Evolutionary conservation across 768 basidiomycete species (phyloP).

Genomic region (Phlebiopsis flavidoalba): DNA sequence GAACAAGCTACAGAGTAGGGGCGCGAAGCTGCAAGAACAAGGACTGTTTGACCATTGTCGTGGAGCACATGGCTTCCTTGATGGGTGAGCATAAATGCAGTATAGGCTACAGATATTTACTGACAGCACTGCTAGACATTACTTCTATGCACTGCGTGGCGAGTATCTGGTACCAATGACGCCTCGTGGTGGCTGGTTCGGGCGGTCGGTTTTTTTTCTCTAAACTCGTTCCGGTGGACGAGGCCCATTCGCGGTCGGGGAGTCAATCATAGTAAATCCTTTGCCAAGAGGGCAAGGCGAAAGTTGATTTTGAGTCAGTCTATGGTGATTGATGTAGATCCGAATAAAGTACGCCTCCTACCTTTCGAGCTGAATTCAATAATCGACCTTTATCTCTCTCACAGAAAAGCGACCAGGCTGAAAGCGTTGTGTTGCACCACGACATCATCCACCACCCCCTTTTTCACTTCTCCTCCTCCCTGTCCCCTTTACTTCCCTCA

Average conservation of each 20-base stretch:
- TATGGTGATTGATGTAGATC: slow-evolving; percentile 88
- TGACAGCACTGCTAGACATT: slow-evolving; percentile 51
- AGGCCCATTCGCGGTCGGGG: slow-evolving; percentile 12
- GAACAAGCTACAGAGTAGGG: slow-evolving; percentile 80
- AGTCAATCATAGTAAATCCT: slow-evolving; percentile 13
- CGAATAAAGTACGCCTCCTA: slow-evolving; percentile 47
- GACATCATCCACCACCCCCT: slow-evolving; percentile 93
- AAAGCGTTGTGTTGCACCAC: slow-evolving; percentile 84
- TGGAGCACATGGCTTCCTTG: slow-evolving; percentile 76
- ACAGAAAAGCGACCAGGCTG: slow-evolving; percentile 82
- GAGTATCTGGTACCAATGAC: slow-evolving; percentile 72
- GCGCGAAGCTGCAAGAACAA: slow-evolving; percentile 67
- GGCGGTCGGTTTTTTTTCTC: too few species aligned
- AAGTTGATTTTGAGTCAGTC: slow-evolving; percentile 77
- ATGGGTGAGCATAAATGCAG: slow-evolving; percentile 54
- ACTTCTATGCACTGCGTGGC: slow-evolving; percentile 80
- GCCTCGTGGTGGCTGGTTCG: slow-evolving; percentile 65
- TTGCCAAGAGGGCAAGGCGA: slow-evolving; percentile 43
- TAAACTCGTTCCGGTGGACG: slow-evolving; percentile 43
- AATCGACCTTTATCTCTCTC: neutral
- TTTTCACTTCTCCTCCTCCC: too few species aligned
- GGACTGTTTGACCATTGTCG: slow-evolving; percentile 85
- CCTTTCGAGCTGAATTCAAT: too few species aligned
- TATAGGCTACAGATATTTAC: neutral
- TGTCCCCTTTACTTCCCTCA: too few species aligned